Conservation (phyloP, 139 green algal species). For the Klebsormidium nitens region DNA sequence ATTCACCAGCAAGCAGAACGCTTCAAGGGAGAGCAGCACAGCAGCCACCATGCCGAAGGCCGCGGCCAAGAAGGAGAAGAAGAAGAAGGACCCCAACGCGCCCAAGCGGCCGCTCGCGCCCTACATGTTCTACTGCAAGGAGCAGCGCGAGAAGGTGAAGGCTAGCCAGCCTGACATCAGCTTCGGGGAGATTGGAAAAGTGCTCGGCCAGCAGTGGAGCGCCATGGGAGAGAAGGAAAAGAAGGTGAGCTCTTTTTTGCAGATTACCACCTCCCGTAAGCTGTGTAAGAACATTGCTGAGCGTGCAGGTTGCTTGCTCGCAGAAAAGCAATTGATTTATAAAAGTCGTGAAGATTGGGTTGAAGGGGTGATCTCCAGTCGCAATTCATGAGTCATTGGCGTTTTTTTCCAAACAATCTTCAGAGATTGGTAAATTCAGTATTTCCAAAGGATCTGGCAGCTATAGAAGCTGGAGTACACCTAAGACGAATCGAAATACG, state of each 20-base stretch:
- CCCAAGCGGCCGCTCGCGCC: constrained; percentile 55
- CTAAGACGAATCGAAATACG: too few species aligned
- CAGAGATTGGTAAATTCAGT: neutral
- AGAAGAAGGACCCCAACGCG: constrained; percentile 55
- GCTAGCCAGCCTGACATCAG: constrained; percentile 30
- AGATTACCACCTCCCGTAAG: neutral
- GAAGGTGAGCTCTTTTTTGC: constrained; percentile 23
- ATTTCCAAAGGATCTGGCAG: too few species aligned
- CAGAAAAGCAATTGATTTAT: too few species aligned
- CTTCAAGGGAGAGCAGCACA: too few species aligned
- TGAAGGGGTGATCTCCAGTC: neutral
- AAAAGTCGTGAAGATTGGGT: neutral
- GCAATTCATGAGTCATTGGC: neutral
- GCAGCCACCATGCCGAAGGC: constrained; percentile 28
- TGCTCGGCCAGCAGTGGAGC: constrained; percentile 47
- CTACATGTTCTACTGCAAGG: constrained; percentile 68
- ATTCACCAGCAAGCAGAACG: too few species aligned
- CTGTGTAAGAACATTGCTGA: neutral
- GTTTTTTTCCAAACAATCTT: neutral
- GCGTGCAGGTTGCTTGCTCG: too few species aligned
- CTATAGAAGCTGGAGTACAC: too few species aligned
- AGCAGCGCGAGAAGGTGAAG: constrained; percentile 47
- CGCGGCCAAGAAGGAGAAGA: constrained; percentile 34
- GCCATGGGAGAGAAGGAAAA: constrained; percentile 25
- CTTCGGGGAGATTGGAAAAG: constrained; percentile 54